Evolutionary conservation across 148 eudicot species (phyloP), one percentile per base, ranked within the genome.

Genomic region (Silene conica): DNA sequence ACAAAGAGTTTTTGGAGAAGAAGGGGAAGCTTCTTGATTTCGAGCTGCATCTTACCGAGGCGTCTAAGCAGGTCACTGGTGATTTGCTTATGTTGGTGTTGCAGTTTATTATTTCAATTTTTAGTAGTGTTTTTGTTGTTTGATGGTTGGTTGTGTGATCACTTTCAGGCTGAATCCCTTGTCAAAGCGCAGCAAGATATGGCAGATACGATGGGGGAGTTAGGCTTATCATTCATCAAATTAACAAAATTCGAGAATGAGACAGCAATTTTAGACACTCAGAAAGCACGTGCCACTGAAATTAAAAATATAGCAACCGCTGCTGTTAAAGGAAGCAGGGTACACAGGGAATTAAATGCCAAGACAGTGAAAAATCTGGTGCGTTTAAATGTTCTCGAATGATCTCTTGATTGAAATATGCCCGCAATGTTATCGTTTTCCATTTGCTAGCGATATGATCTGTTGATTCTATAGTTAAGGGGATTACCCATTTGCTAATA

Each of bases 171-270:
- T 20, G 99, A 95, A 83, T 79, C 87, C 69, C 87, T 92, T 79
- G 96, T 88, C 60, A 95, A 92, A 79, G 89, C 90, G 65, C 96
- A 95, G 78, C 96, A 90, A 80, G 89, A 86, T 56, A 85, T 90
- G 87, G 97, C 92, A 56, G 96, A 92, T 73, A 87, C 96, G 22
- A 84, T 90, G 93, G 99, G 99, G 54, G 96, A 89, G 55, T 76
- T 95, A 75, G 99, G 99, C 59, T 75, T 95, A 31, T 85, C 97
- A 38, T 89, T 90, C 74, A 84, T 95, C 41, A 95, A 92, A 82
- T 75, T 95, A 83, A 85, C 97, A 20, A 95, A 92, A 73, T 88
- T 95, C 82, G 99, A 95, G 81, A 90, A 89, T 59, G 85, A 89
- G 84, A 76, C 86, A 71, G 92, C 96, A 1, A 19, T 77, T 58